Conservation (phyloP, 148 eudicot species). For the Vaccinium macrocarpon region DNA sequence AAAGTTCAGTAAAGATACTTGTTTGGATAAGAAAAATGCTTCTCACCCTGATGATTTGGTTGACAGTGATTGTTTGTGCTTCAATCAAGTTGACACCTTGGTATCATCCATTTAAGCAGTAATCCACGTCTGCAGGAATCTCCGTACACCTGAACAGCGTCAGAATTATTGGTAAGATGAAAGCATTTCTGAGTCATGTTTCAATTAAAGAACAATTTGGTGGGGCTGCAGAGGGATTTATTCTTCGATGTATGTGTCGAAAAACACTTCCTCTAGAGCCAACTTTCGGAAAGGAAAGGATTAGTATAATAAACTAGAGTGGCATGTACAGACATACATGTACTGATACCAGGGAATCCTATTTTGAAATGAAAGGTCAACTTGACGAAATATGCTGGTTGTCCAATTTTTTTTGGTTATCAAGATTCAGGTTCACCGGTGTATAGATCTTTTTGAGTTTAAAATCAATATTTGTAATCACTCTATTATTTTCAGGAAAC, state of each 20-base stretch:
- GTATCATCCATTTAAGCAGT: constrained; percentile 8
- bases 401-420: neutral
- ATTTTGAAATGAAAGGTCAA: constrained; percentile 1
- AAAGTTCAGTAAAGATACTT: neutral
- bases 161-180: neutral
- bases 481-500: neutral
- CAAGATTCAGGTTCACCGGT: neutral
- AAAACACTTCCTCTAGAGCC: constrained; percentile 8
- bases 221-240: constrained; percentile 17
- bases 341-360: neutral
- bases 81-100: constrained; percentile 30
- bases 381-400: neutral
- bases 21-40: constrained; percentile 37
- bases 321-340: neutral
- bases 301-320: neutral
- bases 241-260: constrained; percentile 7
- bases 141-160: constrained; percentile 12
- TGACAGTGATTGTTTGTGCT: constrained; percentile 30
- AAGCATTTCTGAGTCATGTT: neutral
- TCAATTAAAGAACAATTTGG: neutral
- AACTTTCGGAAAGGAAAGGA: constrained; percentile 16
- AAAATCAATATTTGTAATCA: neutral
- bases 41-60: constrained; percentile 18
- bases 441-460: neutral
- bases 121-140: neutral